Evolutionary conservation across 2,329 filamentous ascomycete genomes (phyloP).

Genomic region (Exserohilum rostratum): DNA sequence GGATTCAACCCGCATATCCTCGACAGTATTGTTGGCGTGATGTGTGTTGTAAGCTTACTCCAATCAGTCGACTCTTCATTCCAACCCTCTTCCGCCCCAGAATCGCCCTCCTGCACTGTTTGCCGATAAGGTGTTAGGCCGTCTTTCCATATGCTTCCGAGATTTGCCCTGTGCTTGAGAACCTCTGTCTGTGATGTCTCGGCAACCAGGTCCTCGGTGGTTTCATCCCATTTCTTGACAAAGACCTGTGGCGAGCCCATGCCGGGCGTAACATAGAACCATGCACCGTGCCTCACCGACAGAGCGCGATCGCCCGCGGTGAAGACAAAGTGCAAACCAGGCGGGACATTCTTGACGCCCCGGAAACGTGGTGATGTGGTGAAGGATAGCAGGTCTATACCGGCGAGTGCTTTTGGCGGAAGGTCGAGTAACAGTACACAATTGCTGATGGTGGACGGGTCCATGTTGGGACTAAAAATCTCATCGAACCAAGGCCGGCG

Average conservation of each 20-base stretch:
- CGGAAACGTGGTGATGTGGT: constrained; percentile 66
- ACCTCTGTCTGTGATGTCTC: constrained; percentile 51
- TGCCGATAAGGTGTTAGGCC: constrained; percentile 58
- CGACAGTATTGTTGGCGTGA: constrained; percentile 57
- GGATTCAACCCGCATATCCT: constrained; percentile 57
- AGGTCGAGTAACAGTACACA: constrained; percentile 54
- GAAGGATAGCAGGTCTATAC: constrained; percentile 65
- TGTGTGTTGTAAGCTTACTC: constrained; percentile 57
- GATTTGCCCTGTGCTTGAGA: constrained; percentile 61
- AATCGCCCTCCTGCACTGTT: constrained; percentile 41
- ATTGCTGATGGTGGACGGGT: constrained; percentile 42
- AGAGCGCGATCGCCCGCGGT: constrained; percentile 63
- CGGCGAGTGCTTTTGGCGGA: constrained; percentile 56
- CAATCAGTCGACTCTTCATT: constrained; percentile 59
- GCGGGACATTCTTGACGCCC: constrained; percentile 64
- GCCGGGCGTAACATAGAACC: constrained; percentile 61
- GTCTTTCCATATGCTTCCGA: constrained; percentile 62
- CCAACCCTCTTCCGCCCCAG: constrained; percentile 35
- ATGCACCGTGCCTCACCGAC: constrained; percentile 66
- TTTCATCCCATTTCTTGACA: constrained; percentile 62
- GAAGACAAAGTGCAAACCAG: constrained; percentile 67
- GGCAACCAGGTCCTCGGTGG: constrained; percentile 53
- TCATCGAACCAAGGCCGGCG: constrained; percentile 43
- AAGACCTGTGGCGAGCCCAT: constrained; percentile 52
- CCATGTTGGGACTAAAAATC: constrained; percentile 44